Conservation (phyloP, 1,284 basidiomycete species). For the Boletus semigastroideus region DNA sequence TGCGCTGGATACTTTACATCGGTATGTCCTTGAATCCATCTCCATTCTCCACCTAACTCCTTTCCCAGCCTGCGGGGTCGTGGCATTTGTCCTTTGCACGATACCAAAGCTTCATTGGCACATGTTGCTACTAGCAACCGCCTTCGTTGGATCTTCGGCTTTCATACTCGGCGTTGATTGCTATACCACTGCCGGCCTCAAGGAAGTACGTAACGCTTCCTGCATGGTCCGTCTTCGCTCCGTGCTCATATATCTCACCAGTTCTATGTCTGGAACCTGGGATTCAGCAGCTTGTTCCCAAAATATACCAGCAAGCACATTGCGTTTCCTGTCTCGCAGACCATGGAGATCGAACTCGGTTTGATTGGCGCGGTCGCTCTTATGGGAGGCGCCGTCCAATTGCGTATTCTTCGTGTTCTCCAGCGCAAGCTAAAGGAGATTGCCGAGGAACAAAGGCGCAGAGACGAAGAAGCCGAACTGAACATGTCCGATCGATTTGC, state of each 20-base stretch:
- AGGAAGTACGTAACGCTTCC: constrained; percentile 61
- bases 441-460: constrained; percentile 69
- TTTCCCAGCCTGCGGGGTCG: constrained; percentile 49
- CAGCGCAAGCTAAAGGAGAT: constrained; percentile 80
- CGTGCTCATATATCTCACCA: constrained; percentile 30
- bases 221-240: neutral
- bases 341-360: constrained; percentile 93
- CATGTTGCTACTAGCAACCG: constrained; percentile 79
- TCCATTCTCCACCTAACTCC: constrained; percentile 18
- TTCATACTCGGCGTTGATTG: constrained; percentile 94
- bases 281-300: constrained; percentile 77
- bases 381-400: constrained; percentile 88
- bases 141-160: constrained; percentile 88
- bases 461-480: constrained; percentile 74
- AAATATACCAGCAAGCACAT: constrained; percentile 68
- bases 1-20: constrained; percentile 87
- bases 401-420: constrained; percentile 79
- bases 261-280: constrained; percentile 96
- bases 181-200: constrained; percentile 86
- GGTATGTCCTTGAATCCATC: constrained; percentile 42
- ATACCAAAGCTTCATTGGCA: constrained; percentile 77
- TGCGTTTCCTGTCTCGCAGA: constrained; percentile 81
- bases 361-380: constrained; percentile 79
- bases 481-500: constrained; percentile 74
- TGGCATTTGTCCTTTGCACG: constrained; percentile 62